Conservation (phyloP, 768 basidiomycete species). For the Russula vinacea region DNA sequence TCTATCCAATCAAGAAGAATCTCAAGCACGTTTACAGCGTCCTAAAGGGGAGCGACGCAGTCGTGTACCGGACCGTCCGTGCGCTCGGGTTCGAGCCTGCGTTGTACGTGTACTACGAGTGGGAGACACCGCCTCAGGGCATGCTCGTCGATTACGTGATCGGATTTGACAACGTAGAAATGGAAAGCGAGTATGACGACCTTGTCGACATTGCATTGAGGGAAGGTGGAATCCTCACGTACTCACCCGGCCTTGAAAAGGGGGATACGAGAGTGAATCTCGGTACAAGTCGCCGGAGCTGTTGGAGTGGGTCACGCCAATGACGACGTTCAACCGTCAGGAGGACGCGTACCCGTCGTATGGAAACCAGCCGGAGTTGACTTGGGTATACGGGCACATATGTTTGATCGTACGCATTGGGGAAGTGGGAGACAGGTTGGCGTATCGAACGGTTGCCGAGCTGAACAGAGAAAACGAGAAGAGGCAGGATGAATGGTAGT, state of each 20-base stretch:
- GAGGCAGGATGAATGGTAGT: too few relatives aligned
- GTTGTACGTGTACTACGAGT: conserved; percentile 5
- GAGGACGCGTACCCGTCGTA: not conserved
- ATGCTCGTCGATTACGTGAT: too few relatives aligned
- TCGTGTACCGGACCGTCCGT: not conserved
- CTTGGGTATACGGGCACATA: conserved; percentile 7
- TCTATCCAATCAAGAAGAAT: conserved; percentile 36
- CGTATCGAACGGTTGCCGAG: not conserved
- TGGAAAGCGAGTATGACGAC: not conserved
- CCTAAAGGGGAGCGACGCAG: conserved; percentile 20
- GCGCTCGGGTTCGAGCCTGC: conserved; percentile 10
- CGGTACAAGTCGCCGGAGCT: not conserved
- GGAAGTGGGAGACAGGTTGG: conserved; percentile 9
- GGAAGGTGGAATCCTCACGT: not conserved
- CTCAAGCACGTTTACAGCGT: not conserved
- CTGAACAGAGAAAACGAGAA: not conserved
- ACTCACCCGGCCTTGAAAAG: not conserved
- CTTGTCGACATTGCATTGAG: too few relatives aligned
- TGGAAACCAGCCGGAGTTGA: conserved; percentile 3
- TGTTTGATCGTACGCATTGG: conserved; percentile 19
- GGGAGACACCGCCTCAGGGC: too few relatives aligned
- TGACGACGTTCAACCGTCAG: not conserved
- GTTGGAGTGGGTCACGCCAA: not conserved
- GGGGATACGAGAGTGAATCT: too few relatives aligned
- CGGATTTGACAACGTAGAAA: too few relatives aligned